phyloP scores from a whole-genome alignment of 2,329 filamentous ascomycete genomes.

The Verticillium dahliae region DNA sequence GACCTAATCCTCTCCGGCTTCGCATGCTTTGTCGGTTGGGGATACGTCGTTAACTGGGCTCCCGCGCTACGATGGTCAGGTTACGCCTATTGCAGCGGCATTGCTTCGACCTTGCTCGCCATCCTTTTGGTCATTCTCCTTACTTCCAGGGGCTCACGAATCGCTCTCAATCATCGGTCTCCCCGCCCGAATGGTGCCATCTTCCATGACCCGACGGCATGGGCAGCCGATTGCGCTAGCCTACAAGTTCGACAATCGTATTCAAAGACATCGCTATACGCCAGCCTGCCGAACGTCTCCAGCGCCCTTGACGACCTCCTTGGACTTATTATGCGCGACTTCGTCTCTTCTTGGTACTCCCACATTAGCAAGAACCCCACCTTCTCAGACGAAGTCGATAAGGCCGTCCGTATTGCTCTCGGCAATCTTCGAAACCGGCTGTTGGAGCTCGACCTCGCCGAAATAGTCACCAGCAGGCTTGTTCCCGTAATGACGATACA shows the following conservation, averaged over 20 bases:
- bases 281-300: constrained; percentile 70
- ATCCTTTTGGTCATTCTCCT: constrained; percentile 54
- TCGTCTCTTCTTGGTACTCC: constrained; percentile 82
- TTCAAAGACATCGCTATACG: constrained; percentile 62
- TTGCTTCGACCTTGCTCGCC: constrained; percentile 46
- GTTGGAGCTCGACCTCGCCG: constrained; percentile 72
- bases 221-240: constrained; percentile 63
- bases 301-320: constrained; percentile 74
- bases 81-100: constrained; percentile 73
- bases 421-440: constrained; percentile 65
- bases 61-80: constrained; percentile 78
- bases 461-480: constrained; percentile 72
- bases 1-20: constrained; percentile 63
- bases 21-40: constrained; percentile 79
- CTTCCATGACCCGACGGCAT: constrained; percentile 58
- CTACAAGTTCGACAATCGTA: constrained; percentile 63
- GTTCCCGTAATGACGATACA: constrained; percentile 86
- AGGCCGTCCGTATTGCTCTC: constrained; percentile 66
- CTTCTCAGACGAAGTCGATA: constrained; percentile 85
- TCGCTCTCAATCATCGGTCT: constrained; percentile 30
- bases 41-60: constrained; percentile 74
- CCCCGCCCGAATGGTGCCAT: constrained; percentile 38
- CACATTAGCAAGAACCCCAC: constrained; percentile 74
- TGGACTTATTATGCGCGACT: constrained; percentile 71
- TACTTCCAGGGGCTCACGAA: constrained; percentile 47